A percentile compares a stretch with the other conserved stretches of the same genome.
phyloP scores from a whole-genome alignment of 768 basidiomycete species.

The Lentinus brumalis region DNA sequence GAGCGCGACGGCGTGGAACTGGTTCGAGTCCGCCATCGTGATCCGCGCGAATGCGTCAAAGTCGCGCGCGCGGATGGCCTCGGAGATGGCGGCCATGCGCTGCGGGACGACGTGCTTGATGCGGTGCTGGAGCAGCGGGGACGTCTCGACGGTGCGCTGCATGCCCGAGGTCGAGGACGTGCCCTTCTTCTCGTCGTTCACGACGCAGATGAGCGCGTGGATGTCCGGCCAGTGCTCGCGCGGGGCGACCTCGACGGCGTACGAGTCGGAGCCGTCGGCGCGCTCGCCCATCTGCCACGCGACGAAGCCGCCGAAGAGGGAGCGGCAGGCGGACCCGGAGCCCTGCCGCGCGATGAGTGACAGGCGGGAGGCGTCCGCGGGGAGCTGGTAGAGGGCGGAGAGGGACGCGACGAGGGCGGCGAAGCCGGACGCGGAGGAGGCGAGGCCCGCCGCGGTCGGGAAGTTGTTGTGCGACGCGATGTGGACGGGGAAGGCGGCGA shows the following conservation, averaged over 20 bases:
- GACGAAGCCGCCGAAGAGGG: constrained; percentile 96
- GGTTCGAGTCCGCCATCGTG: constrained; percentile 98
- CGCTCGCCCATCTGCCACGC: constrained; percentile 83
- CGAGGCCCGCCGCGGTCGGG: constrained; percentile 97
- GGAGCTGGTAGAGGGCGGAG: constrained; percentile 82
- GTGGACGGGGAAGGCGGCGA: constrained; percentile 76
- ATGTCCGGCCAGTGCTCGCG: constrained; percentile 91
- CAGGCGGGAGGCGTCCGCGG: constrained; percentile 75
- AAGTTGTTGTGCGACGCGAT: constrained; percentile 98
- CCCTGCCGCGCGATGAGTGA: constrained; percentile 96
- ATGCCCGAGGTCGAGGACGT: constrained; percentile 94
- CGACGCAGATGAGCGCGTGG: constrained; percentile 96
- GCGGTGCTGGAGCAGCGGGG: constrained; percentile 83
- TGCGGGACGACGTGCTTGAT: constrained; percentile 84
- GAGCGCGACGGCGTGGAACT: constrained; percentile 97
- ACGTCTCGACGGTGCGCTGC: constrained; percentile 97
- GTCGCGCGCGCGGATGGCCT: constrained; percentile 76
- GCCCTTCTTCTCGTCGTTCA: constrained; percentile 94
- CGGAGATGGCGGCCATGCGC: constrained; percentile 80
- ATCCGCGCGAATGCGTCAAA: constrained; percentile 88
- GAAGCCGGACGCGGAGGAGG: constrained; percentile 96
- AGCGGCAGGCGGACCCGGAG: constrained; percentile 96
- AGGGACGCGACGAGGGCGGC: constrained; percentile 93
- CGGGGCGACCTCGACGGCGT: constrained; percentile 85
- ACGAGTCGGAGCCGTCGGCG: constrained; percentile 78